Evolutionary conservation across 345 rosid species (phyloP).

Genomic region (Camelina neglecta): DNA sequence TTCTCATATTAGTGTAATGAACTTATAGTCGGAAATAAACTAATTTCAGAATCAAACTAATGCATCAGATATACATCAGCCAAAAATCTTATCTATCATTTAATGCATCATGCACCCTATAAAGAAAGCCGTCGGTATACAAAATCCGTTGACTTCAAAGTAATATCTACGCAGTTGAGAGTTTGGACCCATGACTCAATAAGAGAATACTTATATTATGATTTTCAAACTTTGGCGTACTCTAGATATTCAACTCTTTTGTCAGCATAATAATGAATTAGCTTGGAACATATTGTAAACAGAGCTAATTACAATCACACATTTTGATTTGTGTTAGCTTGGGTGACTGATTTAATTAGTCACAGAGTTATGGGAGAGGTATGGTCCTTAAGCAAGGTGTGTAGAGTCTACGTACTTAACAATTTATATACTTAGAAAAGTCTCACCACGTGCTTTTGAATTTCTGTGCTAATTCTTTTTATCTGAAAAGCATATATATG

Average conservation of each 20-base stretch:
- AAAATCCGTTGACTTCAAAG: slow-evolving; percentile 29
- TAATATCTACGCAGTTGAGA: slow-evolving; percentile 11
- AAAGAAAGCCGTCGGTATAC: slow-evolving; percentile 16
- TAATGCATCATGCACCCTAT: slow-evolving; percentile 18
- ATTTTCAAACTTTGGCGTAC: neutral
- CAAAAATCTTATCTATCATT: slow-evolving; percentile 4
- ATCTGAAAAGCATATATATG: slow-evolving; percentile 3
- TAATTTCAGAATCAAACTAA: neutral
- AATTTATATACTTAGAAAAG: slow-evolving; percentile 25
- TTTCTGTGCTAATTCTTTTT: neutral
- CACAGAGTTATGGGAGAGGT: no score
- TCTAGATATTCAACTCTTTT: neutral
- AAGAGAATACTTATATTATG: slow-evolving; percentile 4
- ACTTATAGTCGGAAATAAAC: neutral
- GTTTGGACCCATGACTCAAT: slow-evolving; percentile 24
- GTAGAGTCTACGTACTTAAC: slow-evolving; percentile 20
- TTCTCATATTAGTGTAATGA: neutral
- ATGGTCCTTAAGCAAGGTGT: neutral
- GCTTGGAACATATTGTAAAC: neutral
- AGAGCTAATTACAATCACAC: neutral
- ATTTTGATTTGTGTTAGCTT: neutral
- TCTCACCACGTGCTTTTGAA: slow-evolving; percentile 39
- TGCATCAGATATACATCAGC: slow-evolving; percentile 5
- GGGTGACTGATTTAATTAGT: neutral
- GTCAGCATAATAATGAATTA: slow-evolving; percentile 12